These are phyloP conservation scores for Aspergillus niger DNA, from an alignment of 2,329 filamentous ascomycete species.

Conservation along the genomic window DNA sequence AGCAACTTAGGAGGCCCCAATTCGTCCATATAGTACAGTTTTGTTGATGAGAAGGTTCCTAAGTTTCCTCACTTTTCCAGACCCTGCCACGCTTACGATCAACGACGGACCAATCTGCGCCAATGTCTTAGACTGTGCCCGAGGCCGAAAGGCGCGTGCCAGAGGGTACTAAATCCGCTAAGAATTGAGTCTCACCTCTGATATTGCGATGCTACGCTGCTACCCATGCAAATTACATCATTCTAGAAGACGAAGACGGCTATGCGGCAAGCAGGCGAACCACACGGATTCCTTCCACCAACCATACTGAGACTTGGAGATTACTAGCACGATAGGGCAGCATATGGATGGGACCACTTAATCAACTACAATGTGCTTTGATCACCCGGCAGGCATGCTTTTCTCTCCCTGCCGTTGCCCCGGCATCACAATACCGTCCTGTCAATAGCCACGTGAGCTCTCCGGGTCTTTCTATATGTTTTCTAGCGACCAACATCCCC, in stretches of 20 bases:
- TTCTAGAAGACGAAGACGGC: neutral
- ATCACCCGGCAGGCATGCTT: neutral
- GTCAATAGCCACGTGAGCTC: constrained; percentile 1
- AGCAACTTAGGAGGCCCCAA: neutral
- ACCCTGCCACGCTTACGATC: neutral
- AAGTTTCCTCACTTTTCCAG: neutral
- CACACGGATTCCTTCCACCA: neutral
- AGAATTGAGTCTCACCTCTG: neutral
- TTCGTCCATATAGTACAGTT: neutral
- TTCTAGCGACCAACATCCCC: constrained; percentile 9
- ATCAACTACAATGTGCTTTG: neutral
- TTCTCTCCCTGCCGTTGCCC: neutral
- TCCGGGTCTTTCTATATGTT: constrained; percentile 9
- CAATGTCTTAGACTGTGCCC: neutral
- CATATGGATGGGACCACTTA: neutral
- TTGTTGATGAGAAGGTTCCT: neutral
- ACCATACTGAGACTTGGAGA: neutral
- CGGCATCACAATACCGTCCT: neutral
- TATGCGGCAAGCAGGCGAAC: neutral
- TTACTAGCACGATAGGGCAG: neutral
- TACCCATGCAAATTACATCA: neutral
- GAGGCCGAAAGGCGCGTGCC: neutral
- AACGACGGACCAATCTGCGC: neutral
- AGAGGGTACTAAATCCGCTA: neutral
- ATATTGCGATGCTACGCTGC: neutral